Percentiles rank a stretch among this genome's conserved stretches.
These are phyloP conservation scores for Aschersonia sp. DNA, from an alignment of 2,329 filamentous ascomycete genomes.

Conservation along the genomic window DNA sequence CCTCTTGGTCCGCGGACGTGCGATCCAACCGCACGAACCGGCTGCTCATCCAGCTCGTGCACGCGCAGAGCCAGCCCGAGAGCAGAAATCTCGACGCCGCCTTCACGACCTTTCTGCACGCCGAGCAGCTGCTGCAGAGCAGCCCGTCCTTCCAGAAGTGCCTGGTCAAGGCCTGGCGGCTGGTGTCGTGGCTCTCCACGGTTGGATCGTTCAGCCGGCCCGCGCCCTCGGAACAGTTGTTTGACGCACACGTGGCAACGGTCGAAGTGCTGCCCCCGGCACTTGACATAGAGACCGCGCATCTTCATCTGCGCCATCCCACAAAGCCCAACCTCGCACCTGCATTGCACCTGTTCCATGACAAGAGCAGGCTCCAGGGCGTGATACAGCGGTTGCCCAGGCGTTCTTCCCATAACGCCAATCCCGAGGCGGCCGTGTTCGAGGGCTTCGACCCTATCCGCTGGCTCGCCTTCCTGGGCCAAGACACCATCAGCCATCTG, in stretches of 20 bases:
- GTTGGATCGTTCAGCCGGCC: conserved; percentile 30
- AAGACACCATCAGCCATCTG: conserved; percentile 33
- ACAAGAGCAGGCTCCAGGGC: conserved; percentile 15
- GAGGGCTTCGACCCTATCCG: conserved; percentile 17
- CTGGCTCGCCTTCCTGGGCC: conserved; percentile 24
- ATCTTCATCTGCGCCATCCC: conserved; percentile 40
- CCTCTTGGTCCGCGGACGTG: conserved; percentile 7
- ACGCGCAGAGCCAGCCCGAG: conserved; percentile 23
- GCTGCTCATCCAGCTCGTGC: conserved; percentile 25
- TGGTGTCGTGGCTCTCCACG: conserved; percentile 36
- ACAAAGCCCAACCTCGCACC: conserved; percentile 29
- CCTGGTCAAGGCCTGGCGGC: conserved; percentile 28
- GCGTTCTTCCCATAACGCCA: conserved; percentile 8
- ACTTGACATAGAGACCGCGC: conserved; percentile 31
- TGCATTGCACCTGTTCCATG: conserved; percentile 30
- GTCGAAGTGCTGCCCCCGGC: conserved; percentile 23
- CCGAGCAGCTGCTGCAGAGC: conserved; percentile 24
- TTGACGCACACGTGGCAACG: conserved; percentile 36
- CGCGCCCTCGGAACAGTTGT: conserved; percentile 30
- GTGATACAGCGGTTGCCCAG: conserved; percentile 8
- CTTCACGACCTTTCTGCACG: conserved; percentile 32
- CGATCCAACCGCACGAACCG: conserved; percentile 14
- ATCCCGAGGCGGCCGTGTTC: conserved; percentile 12
- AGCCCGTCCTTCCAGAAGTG: conserved; percentile 19
- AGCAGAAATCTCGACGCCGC: conserved; percentile 31